phyloP scores from a whole-genome alignment of 1,139 yeast genomes.

The Entelexis sorbosivorans region DNA sequence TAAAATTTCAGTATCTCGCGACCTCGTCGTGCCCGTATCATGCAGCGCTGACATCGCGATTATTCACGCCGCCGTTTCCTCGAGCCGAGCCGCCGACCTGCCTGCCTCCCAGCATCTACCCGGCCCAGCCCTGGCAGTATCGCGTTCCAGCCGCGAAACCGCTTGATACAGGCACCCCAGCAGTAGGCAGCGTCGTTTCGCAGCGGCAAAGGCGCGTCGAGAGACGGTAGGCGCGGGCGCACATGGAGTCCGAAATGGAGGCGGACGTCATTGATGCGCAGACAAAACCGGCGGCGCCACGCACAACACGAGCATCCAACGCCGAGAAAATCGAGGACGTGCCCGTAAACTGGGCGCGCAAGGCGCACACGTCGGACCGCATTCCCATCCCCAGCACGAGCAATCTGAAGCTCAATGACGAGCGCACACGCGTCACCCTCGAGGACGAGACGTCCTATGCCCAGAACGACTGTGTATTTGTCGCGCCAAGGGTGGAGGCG shows the following conservation, averaged over 20 bases:
- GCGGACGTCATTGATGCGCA: not conserved
- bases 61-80: not conserved
- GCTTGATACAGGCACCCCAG: too few species aligned
- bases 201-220: not conserved
- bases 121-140: too few species aligned
- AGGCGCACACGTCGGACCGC: constrained; percentile 25
- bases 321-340: constrained; percentile 12
- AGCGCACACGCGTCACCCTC: constrained; percentile 27
- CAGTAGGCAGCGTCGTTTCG: not conserved
- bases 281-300: not conserved
- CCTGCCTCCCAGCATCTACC: too few species aligned
- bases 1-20: constrained; percentile 1
- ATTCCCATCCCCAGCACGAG: constrained; percentile 29
- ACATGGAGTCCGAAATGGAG: constrained; percentile 11
- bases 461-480: constrained; percentile 56
- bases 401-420: not conserved
- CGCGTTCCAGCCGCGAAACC: too few species aligned
- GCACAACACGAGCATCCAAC: not conserved
- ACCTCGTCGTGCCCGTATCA: not conserved
- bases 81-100: too few species aligned
- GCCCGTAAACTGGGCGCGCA: constrained; percentile 33
- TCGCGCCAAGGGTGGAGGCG: constrained; percentile 28
- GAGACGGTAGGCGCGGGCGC: not conserved
- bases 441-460: constrained; percentile 30
- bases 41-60: not conserved